Evolutionary conservation across 2,329 filamentous ascomycete species (phyloP).

Genomic region (Penicillium occitanis): DNA sequence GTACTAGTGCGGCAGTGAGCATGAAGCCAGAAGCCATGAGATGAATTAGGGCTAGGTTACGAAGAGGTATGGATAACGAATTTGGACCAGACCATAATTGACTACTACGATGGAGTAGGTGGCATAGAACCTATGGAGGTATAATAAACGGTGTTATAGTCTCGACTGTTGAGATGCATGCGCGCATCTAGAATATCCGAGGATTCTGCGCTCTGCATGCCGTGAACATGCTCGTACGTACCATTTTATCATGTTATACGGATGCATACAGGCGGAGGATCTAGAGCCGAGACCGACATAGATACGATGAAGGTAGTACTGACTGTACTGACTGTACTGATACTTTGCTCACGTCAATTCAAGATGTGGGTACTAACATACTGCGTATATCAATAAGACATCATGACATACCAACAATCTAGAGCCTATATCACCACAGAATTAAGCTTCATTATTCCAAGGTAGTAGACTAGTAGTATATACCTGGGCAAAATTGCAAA

Average conservation of each 20-base stretch:
- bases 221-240: not conserved
- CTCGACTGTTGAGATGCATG: constrained; percentile 1
- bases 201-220: not conserved
- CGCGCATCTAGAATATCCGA: not conserved
- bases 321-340: not conserved
- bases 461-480: not conserved
- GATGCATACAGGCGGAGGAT: not conserved
- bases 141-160: not conserved
- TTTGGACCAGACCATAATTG: not conserved
- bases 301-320: not conserved
- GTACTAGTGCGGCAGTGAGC: not conserved
- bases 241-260: not conserved
- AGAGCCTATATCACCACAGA: not conserved
- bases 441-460: not conserved
- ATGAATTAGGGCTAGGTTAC: not conserved
- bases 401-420: not conserved
- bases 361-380: not conserved
- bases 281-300: not conserved
- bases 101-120: no score
- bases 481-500: not conserved
- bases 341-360: not conserved
- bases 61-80: not conserved
- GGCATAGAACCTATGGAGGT: not conserved
- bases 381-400: not conserved
- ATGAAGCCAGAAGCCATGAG: not conserved